A percentile compares a stretch with the other conserved stretches of the same genome.
These are phyloP conservation scores for Quillaja saponaria DNA, from an alignment of 306 rosid genomes.

Conservation along the genomic window DNA sequence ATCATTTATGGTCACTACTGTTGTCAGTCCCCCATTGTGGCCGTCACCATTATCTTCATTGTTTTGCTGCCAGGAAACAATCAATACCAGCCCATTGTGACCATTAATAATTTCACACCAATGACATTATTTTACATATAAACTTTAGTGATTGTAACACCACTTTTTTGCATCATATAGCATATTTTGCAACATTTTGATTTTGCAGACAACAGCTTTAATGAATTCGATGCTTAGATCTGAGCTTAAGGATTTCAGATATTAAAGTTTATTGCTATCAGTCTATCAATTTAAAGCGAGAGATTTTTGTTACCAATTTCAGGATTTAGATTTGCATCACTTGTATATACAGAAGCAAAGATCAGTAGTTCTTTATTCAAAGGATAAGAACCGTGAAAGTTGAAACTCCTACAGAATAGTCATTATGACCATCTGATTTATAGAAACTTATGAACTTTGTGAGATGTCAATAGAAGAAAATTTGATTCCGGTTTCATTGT, in stretches of 20 bases:
- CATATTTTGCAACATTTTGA: background rate
- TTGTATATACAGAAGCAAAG: background rate
- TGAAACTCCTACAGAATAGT: constrained; percentile 1
- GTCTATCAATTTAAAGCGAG: background rate
- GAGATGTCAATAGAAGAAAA: constrained; percentile 10
- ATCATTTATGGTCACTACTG: background rate
- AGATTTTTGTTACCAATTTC: background rate
- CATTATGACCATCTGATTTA: constrained; percentile 6
- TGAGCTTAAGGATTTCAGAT: background rate
- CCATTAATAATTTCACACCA: background rate
- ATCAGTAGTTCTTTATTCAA: constrained; percentile 4
- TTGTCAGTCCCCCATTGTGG: background rate
- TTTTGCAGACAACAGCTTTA: background rate
- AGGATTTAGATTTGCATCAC: constrained; percentile 1
- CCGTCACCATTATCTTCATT: background rate
- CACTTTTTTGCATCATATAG: background rate
- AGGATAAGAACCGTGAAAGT: constrained; percentile 4
- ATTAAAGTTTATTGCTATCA: background rate
- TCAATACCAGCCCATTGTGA: background rate
- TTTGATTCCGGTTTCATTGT: constrained; percentile 19
- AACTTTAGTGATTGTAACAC: background rate
- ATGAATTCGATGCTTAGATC: background rate
- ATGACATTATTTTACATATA: background rate
- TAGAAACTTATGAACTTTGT: constrained; percentile 22
- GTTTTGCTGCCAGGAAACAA: background rate